Conservation (phyloP, 2,329 filamentous ascomycete species). For the Ascochyta lentis region DNA sequence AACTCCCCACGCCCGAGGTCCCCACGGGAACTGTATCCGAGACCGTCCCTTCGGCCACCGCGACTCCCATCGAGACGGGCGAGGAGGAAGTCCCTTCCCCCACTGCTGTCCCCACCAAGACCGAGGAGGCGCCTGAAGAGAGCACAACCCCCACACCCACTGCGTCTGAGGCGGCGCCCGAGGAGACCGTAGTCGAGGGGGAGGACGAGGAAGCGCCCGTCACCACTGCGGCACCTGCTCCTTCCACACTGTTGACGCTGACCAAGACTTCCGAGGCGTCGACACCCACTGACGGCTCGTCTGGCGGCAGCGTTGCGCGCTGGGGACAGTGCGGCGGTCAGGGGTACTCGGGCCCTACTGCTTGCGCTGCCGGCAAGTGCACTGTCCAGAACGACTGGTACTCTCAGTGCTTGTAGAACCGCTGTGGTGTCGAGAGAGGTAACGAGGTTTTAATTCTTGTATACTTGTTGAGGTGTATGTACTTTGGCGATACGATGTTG, state of each 20-base stretch:
- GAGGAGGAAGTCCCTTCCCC: neutral
- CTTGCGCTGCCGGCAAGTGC: slow-evolving; percentile 50
- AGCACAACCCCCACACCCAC: neutral
- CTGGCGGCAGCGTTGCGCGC: slow-evolving; percentile 16
- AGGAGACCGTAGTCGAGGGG: neutral
- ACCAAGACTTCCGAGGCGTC: slow-evolving; percentile 7
- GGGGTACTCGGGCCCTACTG: slow-evolving; percentile 46
- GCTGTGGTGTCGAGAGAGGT: neutral
- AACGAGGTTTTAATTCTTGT: neutral
- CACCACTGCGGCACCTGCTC: neutral
- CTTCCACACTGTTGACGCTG: slow-evolving; percentile 8
- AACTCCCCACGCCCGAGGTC: neutral
- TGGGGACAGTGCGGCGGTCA: slow-evolving; percentile 52
- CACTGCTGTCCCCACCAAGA: neutral
- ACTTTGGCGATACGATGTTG: neutral
- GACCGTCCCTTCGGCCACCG: neutral
- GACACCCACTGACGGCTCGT: slow-evolving; percentile 5
- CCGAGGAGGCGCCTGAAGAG: neutral
- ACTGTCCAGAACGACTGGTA: slow-evolving; percentile 50
- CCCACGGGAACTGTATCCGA: slow-evolving; percentile 1
- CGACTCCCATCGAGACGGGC: neutral
- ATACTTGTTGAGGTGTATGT: neutral
- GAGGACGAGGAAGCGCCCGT: neutral
- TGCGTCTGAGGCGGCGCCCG: neutral
- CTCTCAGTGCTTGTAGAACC: slow-evolving; percentile 46